Percentiles rank a stretch among this genome's conserved stretches.
Evolutionary conservation across 257 asterid species (phyloP).

Genomic region (Leonotis leonurus): DNA sequence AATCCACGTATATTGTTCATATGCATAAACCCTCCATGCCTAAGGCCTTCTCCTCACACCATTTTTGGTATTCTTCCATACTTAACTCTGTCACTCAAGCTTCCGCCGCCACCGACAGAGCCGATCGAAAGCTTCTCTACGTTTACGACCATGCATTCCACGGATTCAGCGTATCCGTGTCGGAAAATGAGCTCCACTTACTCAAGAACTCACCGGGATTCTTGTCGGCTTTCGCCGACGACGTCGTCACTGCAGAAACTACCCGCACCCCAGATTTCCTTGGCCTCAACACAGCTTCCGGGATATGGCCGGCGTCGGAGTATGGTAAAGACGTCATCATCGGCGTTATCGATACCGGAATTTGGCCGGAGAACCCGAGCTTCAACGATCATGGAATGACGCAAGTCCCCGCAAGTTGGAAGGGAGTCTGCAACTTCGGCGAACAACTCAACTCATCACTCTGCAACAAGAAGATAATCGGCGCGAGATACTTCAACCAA

Average conservation of each 20-base stretch:
- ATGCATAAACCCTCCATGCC: slow-evolving; percentile 34
- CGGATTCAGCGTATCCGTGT: slow-evolving; percentile 16
- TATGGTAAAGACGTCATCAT: slow-evolving; percentile 22
- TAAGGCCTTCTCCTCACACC: slow-evolving; percentile 25
- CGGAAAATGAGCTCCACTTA: not conserved
- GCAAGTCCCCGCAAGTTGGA: slow-evolving; percentile 9
- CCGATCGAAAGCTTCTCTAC: slow-evolving; percentile 12
- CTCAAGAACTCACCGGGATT: slow-evolving; percentile 3
- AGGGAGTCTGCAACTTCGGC: slow-evolving; percentile 14
- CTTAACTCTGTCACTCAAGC: slow-evolving; percentile 7
- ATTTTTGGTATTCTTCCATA: slow-evolving; percentile 23
- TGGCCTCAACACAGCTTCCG: not conserved
- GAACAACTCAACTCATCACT: slow-evolving; percentile 15
- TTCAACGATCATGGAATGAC: slow-evolving; percentile 12
- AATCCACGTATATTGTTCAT: slow-evolving; percentile 22
- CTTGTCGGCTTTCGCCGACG: slow-evolving; percentile 10
- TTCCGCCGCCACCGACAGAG: not conserved
- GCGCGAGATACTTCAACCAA: slow-evolving; percentile 8
- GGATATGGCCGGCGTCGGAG: slow-evolving; percentile 10
- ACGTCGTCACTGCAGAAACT: slow-evolving; percentile 5
- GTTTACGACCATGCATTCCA: slow-evolving; percentile 22
- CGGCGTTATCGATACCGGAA: slow-evolving; percentile 17
- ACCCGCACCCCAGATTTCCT: slow-evolving; percentile 19
- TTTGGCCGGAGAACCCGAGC: slow-evolving; percentile 27
- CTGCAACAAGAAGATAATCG: slow-evolving; percentile 26